Evolutionary conservation across 1,284 basidiomycete genomes (phyloP), one percentile per base, ranked within the genome.

Genomic region (Ustilago curta): DNA sequence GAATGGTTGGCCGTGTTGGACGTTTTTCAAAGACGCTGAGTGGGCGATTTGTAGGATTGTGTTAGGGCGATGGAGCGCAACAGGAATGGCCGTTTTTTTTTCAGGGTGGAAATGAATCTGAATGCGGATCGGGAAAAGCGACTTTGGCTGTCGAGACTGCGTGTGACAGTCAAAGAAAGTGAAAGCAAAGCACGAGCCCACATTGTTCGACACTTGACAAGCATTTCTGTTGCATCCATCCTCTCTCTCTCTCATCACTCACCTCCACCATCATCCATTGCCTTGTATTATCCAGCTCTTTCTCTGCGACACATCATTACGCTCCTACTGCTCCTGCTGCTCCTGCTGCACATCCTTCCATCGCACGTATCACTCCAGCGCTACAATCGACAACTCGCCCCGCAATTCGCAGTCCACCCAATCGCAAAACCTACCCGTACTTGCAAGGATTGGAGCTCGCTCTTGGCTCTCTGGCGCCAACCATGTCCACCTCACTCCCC

Each of bases 401-500:
- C n/a, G n/a, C n/a, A n/a, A n/a, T n/a, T n/a, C n/a, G n/a, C n/a
- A n/a, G n/a, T n/a, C n/a, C n/a, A n/a, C n/a, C n/a, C n/a, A n/a
- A n/a, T n/a, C n/a, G n/a, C n/a, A n/a, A n/a, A n/a, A n/a, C n/a
- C n/a, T n/a, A n/a, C n/a, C n/a, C n/a, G n/a, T n/a, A n/a, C n/a
- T n/a, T n/a, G n/a, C n/a, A n/a, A n/a, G n/a, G n/a, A n/a, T n/a
- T n/a, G n/a, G n/a, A n/a, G n/a, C n/a, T n/a, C n/a, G n/a, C n/a
- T 27, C 27, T 27, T 27, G 27, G 27, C 31, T 32, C 31, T 32
- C 31, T 12, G 31, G 31, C 31, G 31, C 31, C 6, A 25, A 44
- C 11, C 47, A 70, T 65, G 72, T 48, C 68, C 12, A 51, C 58
- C 31, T 64, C 60, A 4, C 58, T 65, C 21, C 69, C 69, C n/a